Conservation (phyloP, 139 green algal genomes). For the Pseudopediastrum boryanum region DNA sequence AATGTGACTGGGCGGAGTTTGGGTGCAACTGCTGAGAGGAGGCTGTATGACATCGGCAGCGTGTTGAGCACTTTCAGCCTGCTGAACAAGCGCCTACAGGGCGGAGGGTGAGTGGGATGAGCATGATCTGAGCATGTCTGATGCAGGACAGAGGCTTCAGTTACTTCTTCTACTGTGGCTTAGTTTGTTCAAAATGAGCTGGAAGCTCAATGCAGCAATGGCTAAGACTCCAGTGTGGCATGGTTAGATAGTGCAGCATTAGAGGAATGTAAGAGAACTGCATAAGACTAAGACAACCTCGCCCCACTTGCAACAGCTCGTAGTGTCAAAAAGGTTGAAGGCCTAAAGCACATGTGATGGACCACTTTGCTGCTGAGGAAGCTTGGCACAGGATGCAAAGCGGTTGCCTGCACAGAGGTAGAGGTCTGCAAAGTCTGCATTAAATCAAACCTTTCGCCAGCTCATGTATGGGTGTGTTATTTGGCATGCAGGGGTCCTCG, state of each 20-base stretch:
- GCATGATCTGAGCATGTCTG: background rate
- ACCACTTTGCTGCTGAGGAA: background rate
- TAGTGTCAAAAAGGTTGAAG: no score
- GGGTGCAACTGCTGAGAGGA: slow-evolving; percentile 56
- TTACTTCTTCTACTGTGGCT: background rate
- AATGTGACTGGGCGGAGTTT: background rate
- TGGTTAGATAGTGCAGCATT: no score
- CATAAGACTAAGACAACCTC: no score
- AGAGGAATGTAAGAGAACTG: no score
- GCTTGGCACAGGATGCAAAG: background rate
- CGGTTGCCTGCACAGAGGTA: background rate
- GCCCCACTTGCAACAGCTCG: no score
- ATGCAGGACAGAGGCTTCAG: background rate
- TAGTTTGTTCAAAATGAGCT: no score
- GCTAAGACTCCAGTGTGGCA: no score
- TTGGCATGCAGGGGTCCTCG: slow-evolving; percentile 9
- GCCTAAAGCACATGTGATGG: background rate
- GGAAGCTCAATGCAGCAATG: no score
- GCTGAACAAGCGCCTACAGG: slow-evolving; percentile 56
- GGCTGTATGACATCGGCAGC: slow-evolving; percentile 67
- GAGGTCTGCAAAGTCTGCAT: background rate
- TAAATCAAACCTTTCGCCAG: background rate
- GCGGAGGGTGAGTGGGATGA: slow-evolving; percentile 43
- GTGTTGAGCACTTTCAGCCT: slow-evolving; percentile 59
- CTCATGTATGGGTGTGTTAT: background rate